These are phyloP conservation scores for Tulasnella sp. DNA, from an alignment of 768 basidiomycete genomes.

Conservation along the genomic window DNA sequence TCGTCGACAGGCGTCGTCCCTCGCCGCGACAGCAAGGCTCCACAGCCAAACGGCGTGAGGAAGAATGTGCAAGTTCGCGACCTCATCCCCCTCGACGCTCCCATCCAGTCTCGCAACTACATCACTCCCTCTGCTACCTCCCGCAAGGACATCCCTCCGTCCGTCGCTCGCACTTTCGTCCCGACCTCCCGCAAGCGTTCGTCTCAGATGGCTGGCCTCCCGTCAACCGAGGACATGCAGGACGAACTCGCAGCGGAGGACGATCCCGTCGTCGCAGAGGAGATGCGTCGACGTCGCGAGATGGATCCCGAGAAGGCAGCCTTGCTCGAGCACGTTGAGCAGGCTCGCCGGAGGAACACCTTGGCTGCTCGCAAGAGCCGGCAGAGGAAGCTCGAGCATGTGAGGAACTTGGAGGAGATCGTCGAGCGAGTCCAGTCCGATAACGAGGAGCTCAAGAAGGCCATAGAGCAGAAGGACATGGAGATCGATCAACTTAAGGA, in stretches of 20 bases:
- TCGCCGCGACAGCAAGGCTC: not conserved
- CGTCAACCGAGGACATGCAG: constrained; percentile 28
- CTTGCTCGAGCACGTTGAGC: constrained; percentile 55
- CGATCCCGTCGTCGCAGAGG: constrained; percentile 44
- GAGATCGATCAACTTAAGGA: constrained; percentile 3
- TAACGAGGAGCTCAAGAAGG: not conserved
- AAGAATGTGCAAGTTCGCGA: constrained; percentile 61
- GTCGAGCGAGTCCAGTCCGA: constrained; percentile 26
- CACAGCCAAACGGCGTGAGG: constrained; percentile 58
- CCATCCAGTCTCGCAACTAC: constrained; percentile 76
- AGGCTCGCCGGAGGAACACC: constrained; percentile 79
- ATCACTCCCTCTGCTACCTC: constrained; percentile 69
- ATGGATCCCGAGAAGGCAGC: constrained; percentile 22
- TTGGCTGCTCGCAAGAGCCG: constrained; percentile 78
- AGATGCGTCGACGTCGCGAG: constrained; percentile 42
- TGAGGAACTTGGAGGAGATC: constrained; percentile 57
- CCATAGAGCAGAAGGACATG: not conserved
- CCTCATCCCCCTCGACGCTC: constrained; percentile 69
- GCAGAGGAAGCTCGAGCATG: constrained; percentile 66
- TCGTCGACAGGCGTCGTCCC: not conserved
- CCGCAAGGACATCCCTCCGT: constrained; percentile 71
- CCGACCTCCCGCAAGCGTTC: constrained; percentile 38
- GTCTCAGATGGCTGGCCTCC: constrained; percentile 41
- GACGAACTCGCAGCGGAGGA: constrained; percentile 40
- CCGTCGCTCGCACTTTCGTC: constrained; percentile 38